phyloP scores from a whole-genome alignment of 495 filamentous ascomycete genomes.

The Collariella sp. region DNA sequence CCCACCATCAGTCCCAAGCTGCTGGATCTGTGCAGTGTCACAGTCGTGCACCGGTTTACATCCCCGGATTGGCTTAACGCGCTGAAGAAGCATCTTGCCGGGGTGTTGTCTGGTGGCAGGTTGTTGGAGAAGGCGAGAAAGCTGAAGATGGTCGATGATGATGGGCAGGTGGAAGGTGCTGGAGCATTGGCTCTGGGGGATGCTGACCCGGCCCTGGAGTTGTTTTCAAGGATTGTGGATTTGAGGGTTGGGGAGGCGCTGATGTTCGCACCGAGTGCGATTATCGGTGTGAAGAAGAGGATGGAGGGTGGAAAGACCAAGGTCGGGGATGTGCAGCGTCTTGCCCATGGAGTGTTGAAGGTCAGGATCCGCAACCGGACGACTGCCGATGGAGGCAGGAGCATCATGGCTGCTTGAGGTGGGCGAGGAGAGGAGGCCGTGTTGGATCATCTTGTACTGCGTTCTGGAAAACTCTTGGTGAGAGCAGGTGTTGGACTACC shows the following conservation, averaged over 20 bases:
- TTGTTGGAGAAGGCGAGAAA: conserved; percentile 16
- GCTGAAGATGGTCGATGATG: not conserved
- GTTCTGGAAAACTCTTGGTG: not conserved
- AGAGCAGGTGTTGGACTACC: not conserved
- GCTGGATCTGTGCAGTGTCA: conserved; percentile 62
- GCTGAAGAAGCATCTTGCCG: conserved; percentile 57
- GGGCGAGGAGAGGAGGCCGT: not conserved
- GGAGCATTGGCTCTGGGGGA: conserved; percentile 12
- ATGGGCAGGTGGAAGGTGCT: not conserved
- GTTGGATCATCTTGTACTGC: not conserved
- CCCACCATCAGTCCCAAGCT: conserved; percentile 63
- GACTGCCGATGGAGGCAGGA: conserved; percentile 51
- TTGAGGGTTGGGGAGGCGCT: conserved; percentile 57
- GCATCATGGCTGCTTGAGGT: conserved; percentile 37
- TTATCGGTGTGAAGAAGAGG: conserved; percentile 35
- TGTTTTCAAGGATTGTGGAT: conserved; percentile 50
- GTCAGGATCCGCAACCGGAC: conserved; percentile 44
- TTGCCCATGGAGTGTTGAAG: conserved; percentile 43
- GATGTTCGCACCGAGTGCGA: conserved; percentile 55
- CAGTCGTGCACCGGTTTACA: conserved; percentile 66
- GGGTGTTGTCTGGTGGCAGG: conserved; percentile 22
- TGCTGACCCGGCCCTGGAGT: conserved; percentile 25
- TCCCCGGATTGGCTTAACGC: conserved; percentile 58
- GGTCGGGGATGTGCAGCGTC: conserved; percentile 23
- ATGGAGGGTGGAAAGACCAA: conserved; percentile 3